These are phyloP conservation scores for Macrophomina tecta DNA, from an alignment of 2,329 filamentous ascomycete genomes.

Conservation along the genomic window DNA sequence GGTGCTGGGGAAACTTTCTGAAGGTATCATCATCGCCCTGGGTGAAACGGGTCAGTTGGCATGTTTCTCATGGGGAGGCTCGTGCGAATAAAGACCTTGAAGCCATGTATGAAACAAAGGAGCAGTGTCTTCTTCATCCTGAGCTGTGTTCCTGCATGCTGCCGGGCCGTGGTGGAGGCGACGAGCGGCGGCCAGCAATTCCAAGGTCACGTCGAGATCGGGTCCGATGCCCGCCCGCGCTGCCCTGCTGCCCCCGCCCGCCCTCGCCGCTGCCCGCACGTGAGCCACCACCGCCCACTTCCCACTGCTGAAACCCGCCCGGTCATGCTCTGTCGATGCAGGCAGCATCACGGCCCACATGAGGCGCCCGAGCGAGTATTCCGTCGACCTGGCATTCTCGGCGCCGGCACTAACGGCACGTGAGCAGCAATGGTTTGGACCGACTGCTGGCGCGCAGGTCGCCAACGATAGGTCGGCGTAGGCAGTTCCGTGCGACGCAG, in stretches of 20 bases:
- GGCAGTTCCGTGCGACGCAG: conserved; percentile 18
- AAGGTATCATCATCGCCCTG: conserved; percentile 82
- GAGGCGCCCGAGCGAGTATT: no score
- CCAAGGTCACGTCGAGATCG: conserved; percentile 2
- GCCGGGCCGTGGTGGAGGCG: conserved; percentile 4
- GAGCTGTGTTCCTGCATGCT: conserved; percentile 29
- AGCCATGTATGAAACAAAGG: conserved; percentile 85
- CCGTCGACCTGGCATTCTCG: no score
- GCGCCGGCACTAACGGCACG: not conserved
- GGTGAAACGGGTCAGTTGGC: conserved; percentile 24
- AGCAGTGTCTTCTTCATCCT: conserved; percentile 79
- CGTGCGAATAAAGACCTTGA: conserved; percentile 65
- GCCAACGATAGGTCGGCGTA: conserved; percentile 4
- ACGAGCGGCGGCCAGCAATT: conserved; percentile 9
- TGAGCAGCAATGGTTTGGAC: not conserved
- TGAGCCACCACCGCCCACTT: not conserved
- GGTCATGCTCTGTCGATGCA: not conserved
- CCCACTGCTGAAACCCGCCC: not conserved
- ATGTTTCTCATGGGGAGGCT: not conserved
- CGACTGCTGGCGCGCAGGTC: not conserved
- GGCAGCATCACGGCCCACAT: not conserved
- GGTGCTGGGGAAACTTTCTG: conserved; percentile 74
- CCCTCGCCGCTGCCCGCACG: not conserved
- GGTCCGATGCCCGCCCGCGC: not conserved
- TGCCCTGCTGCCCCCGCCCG: not conserved